Evolutionary conservation across 495 filamentous ascomycete genomes (phyloP), one percentile per base, ranked within the genome.

Genomic region (Sphaerosporella brunnea): DNA sequence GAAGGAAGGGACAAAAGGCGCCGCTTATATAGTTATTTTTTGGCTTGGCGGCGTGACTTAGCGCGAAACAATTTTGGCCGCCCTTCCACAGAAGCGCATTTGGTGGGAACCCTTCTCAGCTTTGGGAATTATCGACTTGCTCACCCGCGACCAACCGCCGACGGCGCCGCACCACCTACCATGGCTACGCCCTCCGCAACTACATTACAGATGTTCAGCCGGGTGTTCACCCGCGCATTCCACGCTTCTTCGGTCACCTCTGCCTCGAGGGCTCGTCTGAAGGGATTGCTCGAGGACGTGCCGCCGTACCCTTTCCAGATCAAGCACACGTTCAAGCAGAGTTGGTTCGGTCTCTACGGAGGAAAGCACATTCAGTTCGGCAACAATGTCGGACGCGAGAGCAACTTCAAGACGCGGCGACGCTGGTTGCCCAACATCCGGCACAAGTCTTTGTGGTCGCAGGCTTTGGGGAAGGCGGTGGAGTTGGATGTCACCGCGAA

Each of bases 381-480:
- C 60, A 94, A 97, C 75, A 81, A 77, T 51, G 84, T 95, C 37
- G 28, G 28, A 4, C 84, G 83, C 21, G 64, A 75, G 53, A 68
- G 70, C 42, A 75, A 82, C 65, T 72, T 82, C 58, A 94, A 94
- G 63, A 84, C 85, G 32, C 77, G 84, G 32, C 80, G 88, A 42
- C 62, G 62, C 34, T 97, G 92, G 92, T 73, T 78, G 45, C 86
- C 86, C 25, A 96, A 96, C 63, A 78, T 95, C 13, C 75, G 84
- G 35, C 66, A 65, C 23, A 85, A 87, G 68, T 73, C 77, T 38
- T 64, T 96, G 15, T 90, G 71, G 65, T 80, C 74, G 23, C 69
- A 76, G 1, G 68, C 73, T 0, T 69, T 97, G 36, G 67, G 68
- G 19, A 64, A 72, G 47, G 70, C 71, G 37, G 65, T 97, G 9